A percentile compares a stretch with the other conserved stretches of the same genome.
phyloP scores from a whole-genome alignment of 805 yeast genomes.

The Cyberlindnera misumaiensis region DNA sequence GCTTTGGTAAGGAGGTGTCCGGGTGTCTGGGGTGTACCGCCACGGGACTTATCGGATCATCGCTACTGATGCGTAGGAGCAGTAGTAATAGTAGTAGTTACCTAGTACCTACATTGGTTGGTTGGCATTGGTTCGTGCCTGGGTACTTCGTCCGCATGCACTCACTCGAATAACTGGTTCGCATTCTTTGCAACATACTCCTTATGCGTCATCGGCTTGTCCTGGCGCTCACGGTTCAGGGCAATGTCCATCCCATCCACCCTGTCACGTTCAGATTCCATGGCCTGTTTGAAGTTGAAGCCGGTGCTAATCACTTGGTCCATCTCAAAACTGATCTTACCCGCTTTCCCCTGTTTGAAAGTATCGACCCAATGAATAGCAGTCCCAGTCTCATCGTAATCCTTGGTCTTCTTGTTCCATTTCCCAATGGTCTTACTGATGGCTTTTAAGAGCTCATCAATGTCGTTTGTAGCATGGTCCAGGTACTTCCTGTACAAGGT shows the following conservation, averaged over 20 bases:
- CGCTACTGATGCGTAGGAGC: neutral
- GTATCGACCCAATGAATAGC: slow-evolving; percentile 58
- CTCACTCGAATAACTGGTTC: slow-evolving; percentile 18
- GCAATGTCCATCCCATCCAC: slow-evolving; percentile 18
- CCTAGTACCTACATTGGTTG: too few species aligned
- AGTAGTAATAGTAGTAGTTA: neutral
- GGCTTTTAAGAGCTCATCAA: slow-evolving; percentile 46
- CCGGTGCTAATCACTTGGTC: slow-evolving; percentile 12
- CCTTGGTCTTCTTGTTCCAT: slow-evolving; percentile 23
- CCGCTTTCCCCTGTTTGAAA: slow-evolving; percentile 50
- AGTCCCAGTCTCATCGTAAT: slow-evolving; percentile 48
- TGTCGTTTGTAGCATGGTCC: slow-evolving; percentile 63
- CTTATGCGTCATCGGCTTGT: slow-evolving; percentile 11
- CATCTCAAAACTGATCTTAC: slow-evolving; percentile 18
- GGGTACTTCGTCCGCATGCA: too few species aligned
- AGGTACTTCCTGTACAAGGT: slow-evolving; percentile 32
- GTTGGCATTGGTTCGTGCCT: too few species aligned
- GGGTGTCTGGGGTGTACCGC: too few species aligned
- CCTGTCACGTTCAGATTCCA: slow-evolving; percentile 13
- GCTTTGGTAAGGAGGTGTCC: slow-evolving; percentile 10
- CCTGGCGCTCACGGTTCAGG: slow-evolving; percentile 13
- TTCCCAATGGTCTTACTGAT: slow-evolving; percentile 38
- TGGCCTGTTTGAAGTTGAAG: slow-evolving; percentile 12
- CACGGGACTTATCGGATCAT: too few species aligned
- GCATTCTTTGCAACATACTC: slow-evolving; percentile 19